Base-by-base conservation (phyloP, 305 asterid genomes). In the Fraxinus angustifolia region DNA sequence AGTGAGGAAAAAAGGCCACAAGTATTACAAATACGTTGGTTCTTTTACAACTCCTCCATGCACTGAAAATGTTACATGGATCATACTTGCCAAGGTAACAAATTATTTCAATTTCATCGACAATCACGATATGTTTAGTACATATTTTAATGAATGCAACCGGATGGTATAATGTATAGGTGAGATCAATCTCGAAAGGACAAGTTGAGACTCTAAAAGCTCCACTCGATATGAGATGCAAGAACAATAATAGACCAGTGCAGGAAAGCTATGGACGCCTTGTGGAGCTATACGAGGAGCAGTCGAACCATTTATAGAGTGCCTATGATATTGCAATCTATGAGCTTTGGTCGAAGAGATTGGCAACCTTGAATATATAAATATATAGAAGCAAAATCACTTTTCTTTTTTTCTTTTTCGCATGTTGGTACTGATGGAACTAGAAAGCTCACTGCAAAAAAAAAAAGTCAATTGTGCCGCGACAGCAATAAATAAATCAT, bases 1-100 rank as follows among this genome's bases (percentile, higher is more conserved):
- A 76, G 84, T 90, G 80, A 88, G 90, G 82, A 86, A 83, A 80
- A 86, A 79, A 16, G 2, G 81, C 76, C 89, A 82, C 83, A 89
- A 88, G 82, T 93, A 91, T 28, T 93, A 90, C 79, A 78, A 82
- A 68, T 93, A 89, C 40, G 31, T 38, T 70, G 96, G 97, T 72
- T 91, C 94, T 75, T 87, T 86, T 40, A 93, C 92, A 74, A 88
- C 91, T 19, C 97, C 97, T 56, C 97, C 97, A n/a, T 93, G 94
- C 87, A 60, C 90, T 3, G 91, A 93, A 78, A 40, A 78, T 86
- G 91, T 92, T 67, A 77, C 83, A 31, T 89, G 90, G 89, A 40
- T 81, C 83, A 84, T 92, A 79, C 88, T 89, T 78, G 90, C 83
- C 83, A 88, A 86, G 93, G 95, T 89, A 11, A 21, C 21, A 26